Percentiles rank a stretch among this genome's conserved stretches.
Evolutionary conservation across 208 protist species (phyloP).

Genomic region (Acanthamoeba culbertsoni): DNA sequence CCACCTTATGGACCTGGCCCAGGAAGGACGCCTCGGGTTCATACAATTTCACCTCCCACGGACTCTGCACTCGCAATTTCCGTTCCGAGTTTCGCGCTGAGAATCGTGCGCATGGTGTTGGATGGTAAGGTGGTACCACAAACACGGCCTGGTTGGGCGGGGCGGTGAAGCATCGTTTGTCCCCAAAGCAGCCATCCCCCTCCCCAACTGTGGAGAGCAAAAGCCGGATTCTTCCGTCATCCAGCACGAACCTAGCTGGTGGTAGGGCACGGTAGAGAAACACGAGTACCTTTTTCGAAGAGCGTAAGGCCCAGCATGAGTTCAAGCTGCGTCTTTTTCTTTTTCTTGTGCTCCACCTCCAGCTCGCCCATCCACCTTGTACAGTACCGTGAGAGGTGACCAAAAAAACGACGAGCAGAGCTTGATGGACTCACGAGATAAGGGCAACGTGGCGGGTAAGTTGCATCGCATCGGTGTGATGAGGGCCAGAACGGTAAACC

Average conservation of each 20-base stretch:
- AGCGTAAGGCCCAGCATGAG: neutral
- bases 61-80: neutral
- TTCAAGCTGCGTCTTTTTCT: constrained; percentile 6
- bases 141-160: neutral
- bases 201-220: neutral
- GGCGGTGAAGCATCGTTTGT: neutral
- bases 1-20: constrained; percentile 13
- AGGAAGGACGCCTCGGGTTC: neutral
- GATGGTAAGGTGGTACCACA: neutral
- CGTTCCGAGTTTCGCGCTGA: neutral
- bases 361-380: constrained; percentile 18
- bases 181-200: neutral
- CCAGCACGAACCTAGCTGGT: neutral
- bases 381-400: neutral
- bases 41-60: neutral
- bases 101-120: neutral
- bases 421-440: neutral
- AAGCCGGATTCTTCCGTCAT: neutral
- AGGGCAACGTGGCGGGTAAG: neutral
- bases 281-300: neutral
- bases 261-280: neutral
- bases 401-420: neutral
- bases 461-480: neutral
- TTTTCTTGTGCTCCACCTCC: constrained; percentile 13
- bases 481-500: neutral